Conservation (phyloP, 345 rosid species). For the Crucihimalaya himalaica region DNA sequence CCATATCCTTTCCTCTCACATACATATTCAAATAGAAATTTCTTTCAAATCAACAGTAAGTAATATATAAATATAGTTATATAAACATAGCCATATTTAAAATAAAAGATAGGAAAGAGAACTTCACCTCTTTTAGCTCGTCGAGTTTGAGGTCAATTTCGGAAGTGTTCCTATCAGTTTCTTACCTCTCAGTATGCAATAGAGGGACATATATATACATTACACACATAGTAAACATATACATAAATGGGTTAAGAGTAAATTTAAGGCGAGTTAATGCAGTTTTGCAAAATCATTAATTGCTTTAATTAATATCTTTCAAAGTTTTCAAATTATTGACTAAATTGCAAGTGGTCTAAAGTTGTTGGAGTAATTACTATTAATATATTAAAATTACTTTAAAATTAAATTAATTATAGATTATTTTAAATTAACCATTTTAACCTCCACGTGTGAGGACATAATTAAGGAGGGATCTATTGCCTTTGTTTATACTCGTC, state of each 20-base stretch:
- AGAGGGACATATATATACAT: conserved; percentile 15
- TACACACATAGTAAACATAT: conserved; percentile 1
- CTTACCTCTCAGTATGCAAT: background rate
- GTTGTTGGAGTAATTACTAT: conserved; percentile 20
- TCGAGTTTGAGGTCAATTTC: conserved; percentile 14
- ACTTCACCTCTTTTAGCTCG: conserved; percentile 35
- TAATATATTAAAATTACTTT: background rate
- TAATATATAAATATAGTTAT: background rate
- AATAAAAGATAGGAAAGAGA: conserved; percentile 9
- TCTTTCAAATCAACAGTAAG: conserved; percentile 29
- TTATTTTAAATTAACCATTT: background rate
- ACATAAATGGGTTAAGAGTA: conserved; percentile 1
- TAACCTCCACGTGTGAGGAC: background rate
- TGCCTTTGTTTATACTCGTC: too few species aligned
- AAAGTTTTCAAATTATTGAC: conserved; percentile 8
- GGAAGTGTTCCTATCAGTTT: background rate
- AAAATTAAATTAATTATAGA: background rate
- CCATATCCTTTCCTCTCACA: conserved; percentile 32
- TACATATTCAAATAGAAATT: conserved; percentile 6
- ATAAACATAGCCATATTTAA: background rate
- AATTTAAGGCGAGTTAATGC: conserved; percentile 21
- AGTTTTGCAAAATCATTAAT: conserved; percentile 20
- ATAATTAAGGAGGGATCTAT: too few species aligned
- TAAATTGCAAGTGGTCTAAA: conserved; percentile 6
- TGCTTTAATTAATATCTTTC: conserved; percentile 20